Conservation (phyloP, 208 protist species). For the Leishmania martiniquensis region DNA sequence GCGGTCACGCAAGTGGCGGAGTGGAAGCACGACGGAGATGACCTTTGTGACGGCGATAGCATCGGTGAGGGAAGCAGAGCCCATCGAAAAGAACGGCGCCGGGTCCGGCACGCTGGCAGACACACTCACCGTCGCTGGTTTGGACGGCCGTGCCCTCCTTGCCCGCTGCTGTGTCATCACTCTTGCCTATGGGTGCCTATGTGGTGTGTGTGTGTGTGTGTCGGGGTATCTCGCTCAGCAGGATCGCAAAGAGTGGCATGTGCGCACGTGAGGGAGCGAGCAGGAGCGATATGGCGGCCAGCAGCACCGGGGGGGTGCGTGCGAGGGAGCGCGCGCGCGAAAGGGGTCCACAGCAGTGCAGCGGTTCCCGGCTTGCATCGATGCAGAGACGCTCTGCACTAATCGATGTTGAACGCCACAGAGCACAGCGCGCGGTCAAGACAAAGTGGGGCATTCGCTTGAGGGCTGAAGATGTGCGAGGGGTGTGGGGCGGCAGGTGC, state of each 20-base stretch:
- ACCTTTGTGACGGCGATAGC: slow-evolving; percentile 32
- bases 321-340: too few species aligned
- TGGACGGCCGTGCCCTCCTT: not conserved
- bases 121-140: not conserved
- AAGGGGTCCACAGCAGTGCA: not conserved
- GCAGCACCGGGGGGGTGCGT: too few species aligned
- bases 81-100: slow-evolving; percentile 46
- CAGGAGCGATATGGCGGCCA: too few species aligned
- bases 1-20: slow-evolving; percentile 43
- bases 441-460: not conserved
- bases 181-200: not conserved
- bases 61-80: slow-evolving; percentile 38
- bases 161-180: slow-evolving; percentile 2
- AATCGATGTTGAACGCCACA: not conserved
- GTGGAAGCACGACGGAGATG: slow-evolving; percentile 46
- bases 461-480: not conserved
- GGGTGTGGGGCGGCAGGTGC: not conserved
- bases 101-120: slow-evolving; percentile 5
- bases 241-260: not conserved
- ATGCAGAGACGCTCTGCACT: not conserved
- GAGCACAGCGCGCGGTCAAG: not conserved
- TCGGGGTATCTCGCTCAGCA: not conserved
- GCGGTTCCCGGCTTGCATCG: not conserved
- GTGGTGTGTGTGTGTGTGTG: not conserved
- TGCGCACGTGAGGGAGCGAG: not conserved